phyloP scores from a whole-genome alignment of 345 rosid species.

The Aethionema arabicum region DNA sequence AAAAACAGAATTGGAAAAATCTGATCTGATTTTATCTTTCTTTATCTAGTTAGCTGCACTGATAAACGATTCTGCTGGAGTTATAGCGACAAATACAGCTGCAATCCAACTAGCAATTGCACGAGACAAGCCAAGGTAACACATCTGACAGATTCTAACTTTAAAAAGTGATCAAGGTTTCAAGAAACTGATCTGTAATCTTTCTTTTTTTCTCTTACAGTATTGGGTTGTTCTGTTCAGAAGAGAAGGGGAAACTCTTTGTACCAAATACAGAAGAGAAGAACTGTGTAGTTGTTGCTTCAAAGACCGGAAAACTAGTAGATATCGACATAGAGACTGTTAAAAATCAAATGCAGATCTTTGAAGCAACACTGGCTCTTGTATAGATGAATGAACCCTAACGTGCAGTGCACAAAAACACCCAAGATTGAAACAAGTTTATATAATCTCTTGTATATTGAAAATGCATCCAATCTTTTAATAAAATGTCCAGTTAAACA shows the following conservation, averaged over 20 bases:
- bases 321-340: constrained; percentile 64
- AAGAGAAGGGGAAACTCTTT: constrained; percentile 65
- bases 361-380: constrained; percentile 68
- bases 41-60: constrained; percentile 73
- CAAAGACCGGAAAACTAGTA: constrained; percentile 64
- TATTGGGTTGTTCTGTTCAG: constrained; percentile 76
- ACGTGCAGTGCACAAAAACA: constrained; percentile 48
- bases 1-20: background rate
- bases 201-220: constrained; percentile 41
- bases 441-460: too few relatives aligned
- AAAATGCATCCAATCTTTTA: too few relatives aligned
- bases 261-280: constrained; percentile 68
- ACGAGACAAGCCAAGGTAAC: constrained; percentile 69
- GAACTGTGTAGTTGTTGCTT: constrained; percentile 56
- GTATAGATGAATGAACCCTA: constrained; percentile 53
- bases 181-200: constrained; percentile 8
- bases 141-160: constrained; percentile 2
- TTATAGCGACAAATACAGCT: constrained; percentile 86
- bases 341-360: constrained; percentile 58
- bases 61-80: constrained; percentile 85
- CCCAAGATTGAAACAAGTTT: background rate
- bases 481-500: too few relatives aligned
- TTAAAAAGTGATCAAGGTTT: constrained; percentile 5
- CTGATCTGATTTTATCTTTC: constrained; percentile 20
- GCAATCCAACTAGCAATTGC: constrained; percentile 91